A percentile compares a stretch with the other conserved stretches of the same genome.
Evolutionary conservation across 2,329 filamentous ascomycete species (phyloP).

Genomic region (Phyllosticta citrichinensis): DNA sequence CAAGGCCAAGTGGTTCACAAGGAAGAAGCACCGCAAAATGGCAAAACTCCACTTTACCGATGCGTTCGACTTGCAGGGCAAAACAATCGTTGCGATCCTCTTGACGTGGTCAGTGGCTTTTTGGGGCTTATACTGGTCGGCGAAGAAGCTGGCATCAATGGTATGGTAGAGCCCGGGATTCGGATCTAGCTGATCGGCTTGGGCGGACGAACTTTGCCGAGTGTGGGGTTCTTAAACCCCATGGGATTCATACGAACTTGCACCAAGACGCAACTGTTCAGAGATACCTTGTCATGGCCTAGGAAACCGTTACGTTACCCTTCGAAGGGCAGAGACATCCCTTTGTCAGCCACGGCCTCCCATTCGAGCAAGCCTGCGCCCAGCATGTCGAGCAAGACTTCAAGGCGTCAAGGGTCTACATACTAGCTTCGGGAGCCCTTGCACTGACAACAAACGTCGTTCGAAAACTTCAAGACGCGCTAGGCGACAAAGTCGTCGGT

Average conservation of each 20-base stretch:
- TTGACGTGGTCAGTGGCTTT: constrained; percentile 30
- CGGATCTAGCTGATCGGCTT: neutral
- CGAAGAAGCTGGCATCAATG: neutral
- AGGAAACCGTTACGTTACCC: constrained; percentile 4
- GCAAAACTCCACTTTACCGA: constrained; percentile 53
- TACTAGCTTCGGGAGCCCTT: constrained; percentile 43
- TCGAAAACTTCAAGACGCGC: constrained; percentile 28
- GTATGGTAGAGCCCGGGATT: constrained; percentile 1
- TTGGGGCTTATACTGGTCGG: constrained; percentile 17
- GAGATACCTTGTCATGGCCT: neutral
- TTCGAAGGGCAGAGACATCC: constrained; percentile 20
- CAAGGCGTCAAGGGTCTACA: constrained; percentile 37
- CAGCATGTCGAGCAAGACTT: constrained; percentile 38
- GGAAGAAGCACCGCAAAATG: constrained; percentile 43
- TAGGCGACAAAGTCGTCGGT: constrained; percentile 37
- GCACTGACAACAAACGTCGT: constrained; percentile 38
- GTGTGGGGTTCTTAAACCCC: neutral
- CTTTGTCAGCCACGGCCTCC: constrained; percentile 38
- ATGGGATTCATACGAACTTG: neutral
- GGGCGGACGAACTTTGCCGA: neutral
- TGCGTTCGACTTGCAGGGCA: constrained; percentile 50
- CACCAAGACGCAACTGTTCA: neutral
- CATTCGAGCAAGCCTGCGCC: constrained; percentile 36
- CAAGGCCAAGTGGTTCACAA: constrained; percentile 24
- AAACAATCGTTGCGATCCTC: constrained; percentile 43